These are phyloP conservation scores for Phytophthora palmivora DNA, from an alignment of 352 stramenopile species.

Conservation along the genomic window DNA sequence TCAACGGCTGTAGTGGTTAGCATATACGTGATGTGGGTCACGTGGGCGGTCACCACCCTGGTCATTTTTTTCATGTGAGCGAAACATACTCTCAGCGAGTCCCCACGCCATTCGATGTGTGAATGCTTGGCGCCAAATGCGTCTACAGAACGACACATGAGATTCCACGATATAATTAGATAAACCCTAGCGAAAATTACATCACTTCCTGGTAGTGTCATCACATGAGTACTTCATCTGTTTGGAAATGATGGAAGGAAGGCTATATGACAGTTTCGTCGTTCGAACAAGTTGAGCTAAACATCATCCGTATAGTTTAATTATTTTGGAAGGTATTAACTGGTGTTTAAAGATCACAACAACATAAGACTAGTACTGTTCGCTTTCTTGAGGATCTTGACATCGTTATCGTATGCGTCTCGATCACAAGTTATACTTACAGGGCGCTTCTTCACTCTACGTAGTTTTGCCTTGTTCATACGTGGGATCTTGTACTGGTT, in stretches of 20 bases:
- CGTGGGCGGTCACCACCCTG: constrained; percentile 8
- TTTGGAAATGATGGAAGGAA: constrained; percentile 1
- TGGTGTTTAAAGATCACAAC: no score
- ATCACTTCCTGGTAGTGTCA: constrained; percentile 7
- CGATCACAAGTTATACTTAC: no score
- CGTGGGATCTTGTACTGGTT: no score
- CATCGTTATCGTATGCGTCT: no score
- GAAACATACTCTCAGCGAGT: constrained; percentile 13
- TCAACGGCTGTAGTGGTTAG: constrained; percentile 5
- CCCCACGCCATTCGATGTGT: constrained; percentile 9
- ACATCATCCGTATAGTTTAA: no score
- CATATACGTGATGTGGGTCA: constrained; percentile 11
- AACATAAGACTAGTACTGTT: no score
- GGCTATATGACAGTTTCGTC: no score
- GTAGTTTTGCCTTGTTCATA: no score
- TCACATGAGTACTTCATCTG: not conserved
- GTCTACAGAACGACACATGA: constrained; percentile 20
- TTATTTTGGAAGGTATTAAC: no score
- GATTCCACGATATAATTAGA: constrained; percentile 18
- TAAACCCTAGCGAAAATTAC: constrained; percentile 10
- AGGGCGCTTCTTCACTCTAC: no score
- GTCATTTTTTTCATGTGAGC: constrained; percentile 21
- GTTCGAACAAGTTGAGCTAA: no score
- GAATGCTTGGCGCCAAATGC: constrained; percentile 8
- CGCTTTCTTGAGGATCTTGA: no score